Conservation (phyloP, 176 grass and related monocot species). For the sorghum (Sorghum bicolor) region Sorghum_bicolor_NCBIv3 NC_012874.2:15937501-15938000, state of each 20-base stretch:
- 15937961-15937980: constrained; percentile 73
- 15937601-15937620: constrained; percentile 35
- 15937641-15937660: constrained; percentile 44
- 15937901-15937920: constrained; percentile 58
- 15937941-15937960: background rate
- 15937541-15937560: constrained; percentile 37
- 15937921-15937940: constrained; percentile 63
- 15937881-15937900: constrained; percentile 27
- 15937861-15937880: constrained; percentile 64
- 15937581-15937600: constrained; percentile 63
- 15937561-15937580: constrained; percentile 47
- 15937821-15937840: constrained; percentile 69
- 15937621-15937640: constrained; percentile 4
- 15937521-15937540: background rate
- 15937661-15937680: constrained; percentile 36
- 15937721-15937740: constrained; percentile 73
- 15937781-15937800: constrained; percentile 81
- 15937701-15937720: constrained; percentile 25
- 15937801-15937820: constrained; percentile 47
- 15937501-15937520: constrained; percentile 46
- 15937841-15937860: constrained; percentile 47
- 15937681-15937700: constrained; percentile 53
- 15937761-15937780: constrained; percentile 11
- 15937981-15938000: constrained; percentile 64
- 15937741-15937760: constrained; percentile 45